Evolutionary conservation across 176 grass and related monocot genomes (phyloP).

Genomic region (Aegilops tauschii): DNA sequence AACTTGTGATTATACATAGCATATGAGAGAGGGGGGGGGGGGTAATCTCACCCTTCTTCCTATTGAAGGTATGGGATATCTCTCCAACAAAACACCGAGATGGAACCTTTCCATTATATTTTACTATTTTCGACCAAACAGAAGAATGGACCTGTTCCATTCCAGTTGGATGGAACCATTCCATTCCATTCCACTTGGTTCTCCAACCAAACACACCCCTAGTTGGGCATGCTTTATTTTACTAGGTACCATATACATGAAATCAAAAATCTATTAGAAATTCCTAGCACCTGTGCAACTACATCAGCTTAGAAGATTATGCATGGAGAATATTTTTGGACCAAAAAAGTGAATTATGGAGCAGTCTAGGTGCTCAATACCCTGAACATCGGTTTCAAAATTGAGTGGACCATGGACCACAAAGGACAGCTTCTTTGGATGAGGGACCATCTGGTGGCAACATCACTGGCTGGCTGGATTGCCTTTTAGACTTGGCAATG

Average conservation of each 20-base stretch:
- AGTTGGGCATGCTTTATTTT: neutral
- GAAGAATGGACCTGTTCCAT: too few species aligned
- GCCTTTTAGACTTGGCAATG: neutral
- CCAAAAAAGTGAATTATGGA: neutral
- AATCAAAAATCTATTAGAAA: constrained; percentile 7
- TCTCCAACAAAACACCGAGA: too few species aligned
- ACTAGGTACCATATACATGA: neutral
- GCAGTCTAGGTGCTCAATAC: neutral
- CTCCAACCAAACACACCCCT: too few species aligned
- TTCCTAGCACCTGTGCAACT: neutral
- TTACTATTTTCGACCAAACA: too few species aligned
- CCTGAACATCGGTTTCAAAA: constrained; percentile 1
- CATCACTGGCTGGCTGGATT: neutral
- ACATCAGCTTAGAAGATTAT: neutral
- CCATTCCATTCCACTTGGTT: too few species aligned
- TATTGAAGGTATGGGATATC: too few species aligned
- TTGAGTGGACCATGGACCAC: neutral
- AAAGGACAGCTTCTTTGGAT: neutral
- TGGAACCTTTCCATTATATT: too few species aligned
- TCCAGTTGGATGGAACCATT: too few species aligned
- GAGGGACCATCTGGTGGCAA: neutral
- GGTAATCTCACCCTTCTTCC: too few species aligned
- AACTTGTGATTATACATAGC: too few species aligned
- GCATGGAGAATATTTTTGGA: neutral
- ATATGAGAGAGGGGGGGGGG: too few species aligned